Evolutionary conservation across 805 yeast species (phyloP).

Genomic region (Cyberlindnera euphorbiiphila): DNA sequence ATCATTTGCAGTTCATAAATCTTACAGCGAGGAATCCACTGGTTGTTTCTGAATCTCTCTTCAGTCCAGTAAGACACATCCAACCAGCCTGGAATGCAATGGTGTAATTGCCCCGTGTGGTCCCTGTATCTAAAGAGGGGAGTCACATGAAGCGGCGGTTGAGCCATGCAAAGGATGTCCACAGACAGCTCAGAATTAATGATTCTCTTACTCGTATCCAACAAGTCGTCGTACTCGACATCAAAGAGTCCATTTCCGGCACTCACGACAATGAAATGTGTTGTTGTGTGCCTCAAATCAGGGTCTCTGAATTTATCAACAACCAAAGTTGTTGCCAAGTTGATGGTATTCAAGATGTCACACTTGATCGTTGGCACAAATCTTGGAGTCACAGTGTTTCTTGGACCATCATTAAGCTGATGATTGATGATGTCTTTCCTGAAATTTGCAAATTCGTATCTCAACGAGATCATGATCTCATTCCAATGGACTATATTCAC

Average conservation of each 20-base stretch:
- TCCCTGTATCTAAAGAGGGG: slow-evolving; percentile 79
- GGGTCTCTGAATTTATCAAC: slow-evolving; percentile 78
- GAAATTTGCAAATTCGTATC: slow-evolving; percentile 82
- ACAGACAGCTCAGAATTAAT: slow-evolving; percentile 78
- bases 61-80: slow-evolving; percentile 90
- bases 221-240: slow-evolving; percentile 74
- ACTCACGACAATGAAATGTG: slow-evolving; percentile 81
- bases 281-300: slow-evolving; percentile 84
- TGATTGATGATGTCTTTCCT: slow-evolving; percentile 62
- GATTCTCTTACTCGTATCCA: slow-evolving; percentile 71
- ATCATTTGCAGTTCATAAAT: slow-evolving; percentile 96
- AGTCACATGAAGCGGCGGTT: slow-evolving; percentile 88
- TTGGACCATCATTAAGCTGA: slow-evolving; percentile 31
- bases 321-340: slow-evolving; percentile 73
- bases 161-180: slow-evolving; percentile 82
- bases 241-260: slow-evolving; percentile 95
- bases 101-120: slow-evolving; percentile 45
- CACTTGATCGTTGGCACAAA: slow-evolving; percentile 88
- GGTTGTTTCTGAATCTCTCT: slow-evolving; percentile 36
- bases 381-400: slow-evolving; percentile 34
- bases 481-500: slow-evolving; percentile 87
- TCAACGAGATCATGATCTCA: slow-evolving; percentile 80
- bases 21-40: slow-evolving; percentile 93
- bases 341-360: slow-evolving; percentile 81
- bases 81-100: slow-evolving; percentile 92